These are phyloP conservation scores for Apostasia ramifera DNA, from an alignment of 106 monocot species.

Conservation along the genomic window DNA sequence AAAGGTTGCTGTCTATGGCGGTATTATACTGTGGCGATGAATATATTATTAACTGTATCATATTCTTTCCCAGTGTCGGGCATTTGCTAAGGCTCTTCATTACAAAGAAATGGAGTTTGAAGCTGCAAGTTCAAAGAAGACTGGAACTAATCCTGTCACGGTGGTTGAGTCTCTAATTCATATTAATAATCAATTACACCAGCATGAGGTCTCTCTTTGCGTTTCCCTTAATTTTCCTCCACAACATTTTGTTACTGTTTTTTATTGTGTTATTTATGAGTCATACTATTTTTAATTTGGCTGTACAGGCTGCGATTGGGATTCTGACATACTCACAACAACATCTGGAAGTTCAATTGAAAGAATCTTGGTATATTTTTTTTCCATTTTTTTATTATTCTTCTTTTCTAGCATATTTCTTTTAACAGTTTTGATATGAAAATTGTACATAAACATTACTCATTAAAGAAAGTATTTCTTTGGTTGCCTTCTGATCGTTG, in stretches of 20 bases:
- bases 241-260: background rate
- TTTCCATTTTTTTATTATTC: background rate
- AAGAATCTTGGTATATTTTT: constrained; percentile 83
- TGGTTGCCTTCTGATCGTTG: too few species aligned
- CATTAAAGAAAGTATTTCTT: too few species aligned
- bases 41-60: too few species aligned
- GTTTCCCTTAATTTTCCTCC: constrained; percentile 1
- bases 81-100: constrained; percentile 98
- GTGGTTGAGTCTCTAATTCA: constrained; percentile 98
- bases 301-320: constrained; percentile 85
- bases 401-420: background rate
- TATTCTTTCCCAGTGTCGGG: constrained; percentile 65
- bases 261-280: background rate
- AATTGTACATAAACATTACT: too few species aligned
- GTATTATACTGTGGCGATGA: too few species aligned
- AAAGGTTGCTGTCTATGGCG: constrained; percentile 40
- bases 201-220: constrained; percentile 76
- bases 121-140: constrained; percentile 87
- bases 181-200: constrained; percentile 97
- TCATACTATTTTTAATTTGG: constrained; percentile 1
- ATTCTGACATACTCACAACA: constrained; percentile 96
- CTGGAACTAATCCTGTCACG: constrained; percentile 94
- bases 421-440: too few species aligned
- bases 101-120: constrained; percentile 99
- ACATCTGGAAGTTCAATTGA: constrained; percentile 88